phyloP scores from a whole-genome alignment of 257 asterid genomes.

The Anisodus tanguticus region DNA sequence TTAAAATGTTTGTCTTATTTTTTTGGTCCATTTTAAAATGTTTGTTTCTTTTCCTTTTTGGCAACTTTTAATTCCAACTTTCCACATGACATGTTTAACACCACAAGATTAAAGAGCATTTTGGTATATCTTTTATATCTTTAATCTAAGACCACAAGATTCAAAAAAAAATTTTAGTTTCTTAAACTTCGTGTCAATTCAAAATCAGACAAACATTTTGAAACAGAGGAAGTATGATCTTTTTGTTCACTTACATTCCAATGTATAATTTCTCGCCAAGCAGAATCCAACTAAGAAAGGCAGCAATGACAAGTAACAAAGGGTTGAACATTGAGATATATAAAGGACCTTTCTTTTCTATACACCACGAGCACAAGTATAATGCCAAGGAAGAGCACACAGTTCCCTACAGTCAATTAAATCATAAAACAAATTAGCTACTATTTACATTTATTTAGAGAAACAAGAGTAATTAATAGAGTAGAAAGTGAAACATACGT shows the following conservation, averaged over 20 bases:
- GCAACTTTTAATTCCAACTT: too few relatives aligned
- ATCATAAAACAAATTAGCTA: not conserved
- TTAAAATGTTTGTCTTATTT: too few relatives aligned
- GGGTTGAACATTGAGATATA: slow-evolving; percentile 88
- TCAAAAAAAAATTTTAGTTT: too few relatives aligned
- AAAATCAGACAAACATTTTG: too few relatives aligned
- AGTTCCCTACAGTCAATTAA: slow-evolving; percentile 51
- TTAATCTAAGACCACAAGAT: too few relatives aligned
- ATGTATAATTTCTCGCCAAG: slow-evolving; percentile 61
- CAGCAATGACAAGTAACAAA: slow-evolving; percentile 74
- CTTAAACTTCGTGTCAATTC: too few relatives aligned
- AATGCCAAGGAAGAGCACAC: slow-evolving; percentile 75
- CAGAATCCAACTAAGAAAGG: slow-evolving; percentile 81
- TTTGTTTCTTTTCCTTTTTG: too few relatives aligned
- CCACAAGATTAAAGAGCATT: too few relatives aligned
- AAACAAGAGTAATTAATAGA: not conserved
- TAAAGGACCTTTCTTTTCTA: slow-evolving; percentile 75
- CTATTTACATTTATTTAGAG: not conserved
- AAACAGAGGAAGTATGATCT: not conserved
- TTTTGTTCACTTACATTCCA: slow-evolving; percentile 63
- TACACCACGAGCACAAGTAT: slow-evolving; percentile 73
- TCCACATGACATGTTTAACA: too few relatives aligned
- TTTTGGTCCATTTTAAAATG: too few relatives aligned
- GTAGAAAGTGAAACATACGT: slow-evolving; percentile 42
- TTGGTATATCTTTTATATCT: too few relatives aligned